Conservation (phyloP, 176 grass and related monocot genomes). For the Triticum timopheevii region DNA sequence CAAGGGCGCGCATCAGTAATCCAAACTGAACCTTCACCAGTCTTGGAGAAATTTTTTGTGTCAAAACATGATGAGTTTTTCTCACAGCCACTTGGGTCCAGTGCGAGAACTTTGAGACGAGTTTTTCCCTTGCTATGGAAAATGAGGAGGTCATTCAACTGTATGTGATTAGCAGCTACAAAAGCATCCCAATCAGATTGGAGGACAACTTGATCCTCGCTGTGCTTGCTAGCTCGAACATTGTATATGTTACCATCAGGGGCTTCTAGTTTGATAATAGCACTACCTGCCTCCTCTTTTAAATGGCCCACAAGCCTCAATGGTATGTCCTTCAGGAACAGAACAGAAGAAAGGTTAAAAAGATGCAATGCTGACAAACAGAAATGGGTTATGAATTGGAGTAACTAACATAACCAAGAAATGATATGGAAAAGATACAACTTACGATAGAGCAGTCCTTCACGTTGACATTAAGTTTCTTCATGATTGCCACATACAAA, state of each 20-base stretch:
- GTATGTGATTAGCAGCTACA: background rate
- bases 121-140: background rate
- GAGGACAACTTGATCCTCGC: conserved; percentile 9
- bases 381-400: background rate
- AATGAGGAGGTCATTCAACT: background rate
- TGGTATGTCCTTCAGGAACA: conserved; percentile 1
- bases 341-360: background rate
- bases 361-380: background rate
- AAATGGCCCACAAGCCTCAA: background rate
- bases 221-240: background rate
- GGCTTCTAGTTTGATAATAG: background rate
- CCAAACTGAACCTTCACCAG: background rate
- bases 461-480: background rate
- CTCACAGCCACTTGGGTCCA: background rate
- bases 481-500: conserved; percentile 16
- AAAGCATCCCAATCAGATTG: background rate
- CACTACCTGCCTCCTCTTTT: background rate
- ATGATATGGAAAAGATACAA: background rate
- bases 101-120: background rate
- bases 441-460: conserved; percentile 8
- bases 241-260: background rate
- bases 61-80: background rate
- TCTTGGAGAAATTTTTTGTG: background rate
- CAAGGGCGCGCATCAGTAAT: background rate
- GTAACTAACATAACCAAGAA: background rate